These are phyloP conservation scores for Kwoniella bestiolae DNA, from an alignment of 768 basidiomycete genomes.

Conservation along the genomic window DNA sequence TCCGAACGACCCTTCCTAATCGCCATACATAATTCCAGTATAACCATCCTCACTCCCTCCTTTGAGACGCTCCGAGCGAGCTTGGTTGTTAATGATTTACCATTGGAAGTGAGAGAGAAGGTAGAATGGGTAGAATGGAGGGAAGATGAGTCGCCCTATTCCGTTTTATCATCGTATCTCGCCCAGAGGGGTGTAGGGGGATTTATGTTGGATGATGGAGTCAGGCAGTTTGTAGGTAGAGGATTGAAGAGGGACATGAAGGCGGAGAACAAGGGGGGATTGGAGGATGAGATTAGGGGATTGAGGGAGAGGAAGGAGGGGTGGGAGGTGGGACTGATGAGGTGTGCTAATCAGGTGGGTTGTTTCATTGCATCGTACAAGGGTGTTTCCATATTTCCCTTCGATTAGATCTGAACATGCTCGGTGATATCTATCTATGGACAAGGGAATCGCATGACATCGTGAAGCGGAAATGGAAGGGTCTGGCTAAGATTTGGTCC, in stretches of 20 bases:
- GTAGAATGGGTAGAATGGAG: conserved; percentile 60
- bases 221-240: conserved; percentile 61
- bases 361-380: neutral
- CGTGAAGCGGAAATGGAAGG: too few relatives aligned
- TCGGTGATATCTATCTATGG: too few relatives aligned
- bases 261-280: conserved; percentile 45
- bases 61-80: conserved; percentile 77
- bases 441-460: too few relatives aligned
- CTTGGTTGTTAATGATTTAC: conserved; percentile 62
- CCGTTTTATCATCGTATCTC: conserved; percentile 59
- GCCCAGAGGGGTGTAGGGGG: conserved; percentile 42
- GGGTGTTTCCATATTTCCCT: too few relatives aligned
- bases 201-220: conserved; percentile 60
- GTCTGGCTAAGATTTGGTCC: too few relatives aligned
- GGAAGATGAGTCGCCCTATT: conserved; percentile 72
- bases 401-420: neutral
- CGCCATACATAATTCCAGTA: conserved; percentile 63
- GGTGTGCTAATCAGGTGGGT: conserved; percentile 77
- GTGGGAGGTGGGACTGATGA: conserved; percentile 72
- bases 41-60: conserved; percentile 72
- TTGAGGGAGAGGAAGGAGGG: conserved; percentile 75
- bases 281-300: conserved; percentile 62
- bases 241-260: conserved; percentile 59
- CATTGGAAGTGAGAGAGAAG: conserved; percentile 55
- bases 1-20: conserved; percentile 80